Conservation (phyloP, 108 stramenopile species). For the Schizochytrium sp. region DNA sequence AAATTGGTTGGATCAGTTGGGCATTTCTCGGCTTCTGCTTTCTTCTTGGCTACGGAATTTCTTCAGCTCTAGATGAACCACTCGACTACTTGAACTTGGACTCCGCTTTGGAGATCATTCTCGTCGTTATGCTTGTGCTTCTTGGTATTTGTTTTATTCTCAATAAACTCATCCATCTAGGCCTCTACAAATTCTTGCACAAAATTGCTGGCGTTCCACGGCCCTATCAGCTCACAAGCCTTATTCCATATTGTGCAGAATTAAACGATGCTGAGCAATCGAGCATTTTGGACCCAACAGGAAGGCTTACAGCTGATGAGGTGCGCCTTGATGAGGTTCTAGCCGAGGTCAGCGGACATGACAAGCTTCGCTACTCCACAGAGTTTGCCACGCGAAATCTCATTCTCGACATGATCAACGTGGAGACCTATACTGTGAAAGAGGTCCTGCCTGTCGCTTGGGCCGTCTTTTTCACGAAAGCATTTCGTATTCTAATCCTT, state of each 20-base stretch:
- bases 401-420: slow-evolving; percentile 30
- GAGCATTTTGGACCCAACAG: slow-evolving; percentile 28
- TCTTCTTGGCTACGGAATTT: not conserved
- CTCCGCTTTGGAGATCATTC: not conserved
- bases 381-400: not conserved
- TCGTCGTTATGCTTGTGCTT: not conserved
- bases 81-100: slow-evolving; percentile 19
- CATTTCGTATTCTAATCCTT: slow-evolving; percentile 10
- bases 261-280: not conserved
- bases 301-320: slow-evolving; percentile 2
- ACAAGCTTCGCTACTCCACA: not conserved
- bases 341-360: not conserved
- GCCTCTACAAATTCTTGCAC: not conserved
- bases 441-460: not conserved
- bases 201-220: not conserved
- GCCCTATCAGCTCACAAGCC: not conserved
- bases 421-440: not conserved
- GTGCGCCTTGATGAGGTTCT: slow-evolving; percentile 8
- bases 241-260: not conserved
- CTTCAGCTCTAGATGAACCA: not conserved
- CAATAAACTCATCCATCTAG: not conserved
- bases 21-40: slow-evolving; percentile 3
- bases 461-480: not conserved
- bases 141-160: not conserved
- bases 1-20: not conserved